Evolutionary conservation across 495 filamentous ascomycete species (phyloP), one percentile per base, ranked within the genome.

Genomic region (Schizothecium vesticola): DNA sequence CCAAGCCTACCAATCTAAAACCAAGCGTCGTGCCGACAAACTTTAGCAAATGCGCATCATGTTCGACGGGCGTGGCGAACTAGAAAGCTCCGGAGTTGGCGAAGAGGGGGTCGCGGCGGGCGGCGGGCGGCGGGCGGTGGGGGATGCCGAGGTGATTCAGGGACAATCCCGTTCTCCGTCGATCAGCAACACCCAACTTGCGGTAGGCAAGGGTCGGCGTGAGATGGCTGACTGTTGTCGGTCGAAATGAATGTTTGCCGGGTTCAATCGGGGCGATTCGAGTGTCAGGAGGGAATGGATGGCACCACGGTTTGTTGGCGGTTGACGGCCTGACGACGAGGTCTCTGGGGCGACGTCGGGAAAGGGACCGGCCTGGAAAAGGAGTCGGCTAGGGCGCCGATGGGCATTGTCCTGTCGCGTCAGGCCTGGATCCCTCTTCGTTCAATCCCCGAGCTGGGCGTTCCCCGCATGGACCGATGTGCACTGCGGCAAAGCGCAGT

Each of bases 11-110:
- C 62, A 65, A 31, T 64, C 62, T 57, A 26, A 60, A 23, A 24
- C 31, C 31, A 36, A 57, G 62, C 3, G 26, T 33, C 63, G 68
- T 70, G 33, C 62, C 59, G 51, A 43, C 63, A 58, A 56, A n/a
- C 56, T 29, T 70, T 33, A 70, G 24, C 64, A 67, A 31, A 11
- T 67, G 29, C 60, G 60, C 70, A 61, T 70, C 70, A 72, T 69
- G 67, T 57, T 25, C 65, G 56, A 60, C 51, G 57, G 23, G 56
- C 26, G 58, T 64, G 56, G 25, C 65, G 63, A 68, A 70, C 70
- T 36, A 64, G 58, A 21, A 13, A 56, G 26, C 66, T 28, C 31
- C 59, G 26, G 59, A 29, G 36, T 6, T 9, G 23, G 10, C 56
- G 56, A 24, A 12, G 36, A 61, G 58, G 65, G 21, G 63, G 63